These are phyloP conservation scores for Favolaschia claudopus DNA, from an alignment of 768 basidiomycete species.

Conservation along the genomic window DNA sequence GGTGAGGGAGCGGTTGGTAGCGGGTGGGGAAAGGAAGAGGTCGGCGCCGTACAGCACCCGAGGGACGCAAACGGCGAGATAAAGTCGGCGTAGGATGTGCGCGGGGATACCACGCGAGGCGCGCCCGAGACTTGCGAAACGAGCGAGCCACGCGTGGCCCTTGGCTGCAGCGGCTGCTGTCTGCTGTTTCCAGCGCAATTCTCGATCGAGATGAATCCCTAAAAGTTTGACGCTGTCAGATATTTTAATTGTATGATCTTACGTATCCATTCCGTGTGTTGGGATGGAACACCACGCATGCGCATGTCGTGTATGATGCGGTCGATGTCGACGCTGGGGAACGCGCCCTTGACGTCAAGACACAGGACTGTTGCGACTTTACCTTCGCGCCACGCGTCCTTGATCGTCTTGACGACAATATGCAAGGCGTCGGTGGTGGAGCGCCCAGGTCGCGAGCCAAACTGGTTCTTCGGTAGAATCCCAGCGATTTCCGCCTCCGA, in stretches of 20 bases:
- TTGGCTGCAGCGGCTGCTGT: conserved; percentile 22
- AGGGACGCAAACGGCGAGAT: conserved; percentile 26
- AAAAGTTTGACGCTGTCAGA: conserved; percentile 32
- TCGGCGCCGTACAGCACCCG: conserved; percentile 32
- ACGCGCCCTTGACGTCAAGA: conserved; percentile 53
- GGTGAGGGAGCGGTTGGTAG: too few relatives aligned
- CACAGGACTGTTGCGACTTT: conserved; percentile 47
- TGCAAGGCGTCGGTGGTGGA: conserved; percentile 46
- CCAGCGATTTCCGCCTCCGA: conserved; percentile 38
- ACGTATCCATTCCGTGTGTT: conserved; percentile 25
- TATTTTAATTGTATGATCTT: conserved; percentile 24
- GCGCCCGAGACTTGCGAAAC: conserved; percentile 10
- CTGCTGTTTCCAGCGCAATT: conserved; percentile 36
- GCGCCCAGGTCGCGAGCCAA: conserved; percentile 47
- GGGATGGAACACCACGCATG: conserved; percentile 33
- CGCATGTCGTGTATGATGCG: conserved; percentile 41
- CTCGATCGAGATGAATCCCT: conserved; percentile 40
- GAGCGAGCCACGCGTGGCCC: conserved; percentile 26
- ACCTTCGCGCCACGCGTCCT: conserved; percentile 42
- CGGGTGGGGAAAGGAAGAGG: conserved; percentile 18
- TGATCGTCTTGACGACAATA: conserved; percentile 40
- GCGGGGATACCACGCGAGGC: conserved; percentile 12
- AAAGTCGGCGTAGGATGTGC: conserved; percentile 10
- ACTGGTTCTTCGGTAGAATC: conserved; percentile 45
- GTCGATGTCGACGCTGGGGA: conserved; percentile 45